phyloP scores from a whole-genome alignment of 1,284 basidiomycete genomes.

The Apiotrichum gamsii region DNA sequence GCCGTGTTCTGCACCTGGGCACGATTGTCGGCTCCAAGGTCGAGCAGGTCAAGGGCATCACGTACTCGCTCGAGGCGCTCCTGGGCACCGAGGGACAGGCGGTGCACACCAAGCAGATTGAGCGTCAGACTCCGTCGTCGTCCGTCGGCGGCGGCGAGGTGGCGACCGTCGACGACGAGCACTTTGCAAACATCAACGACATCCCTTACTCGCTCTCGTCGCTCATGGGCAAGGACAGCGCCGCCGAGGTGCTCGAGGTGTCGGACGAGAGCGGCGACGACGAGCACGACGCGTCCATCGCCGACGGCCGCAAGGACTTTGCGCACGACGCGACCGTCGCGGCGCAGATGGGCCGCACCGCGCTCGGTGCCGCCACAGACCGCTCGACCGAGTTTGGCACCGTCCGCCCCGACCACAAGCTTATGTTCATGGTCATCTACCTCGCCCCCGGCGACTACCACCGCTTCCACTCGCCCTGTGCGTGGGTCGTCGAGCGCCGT shows the following conservation, averaged over 20 bases:
- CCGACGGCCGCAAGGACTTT: slow-evolving; percentile 46
- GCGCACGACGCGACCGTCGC: slow-evolving; percentile 58
- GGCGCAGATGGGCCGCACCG: slow-evolving; percentile 40
- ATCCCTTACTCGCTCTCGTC: slow-evolving; percentile 89
- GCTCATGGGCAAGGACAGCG: slow-evolving; percentile 55
- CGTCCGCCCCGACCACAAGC: slow-evolving; percentile 58
- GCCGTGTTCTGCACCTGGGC: slow-evolving; percentile 86
- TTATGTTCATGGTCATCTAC: slow-evolving; percentile 94
- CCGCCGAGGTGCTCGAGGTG: slow-evolving; percentile 20
- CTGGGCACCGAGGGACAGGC: slow-evolving; percentile 57
- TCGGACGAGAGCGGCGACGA: slow-evolving; percentile 11
- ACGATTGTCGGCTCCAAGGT: slow-evolving; percentile 72
- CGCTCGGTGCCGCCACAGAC: slow-evolving; percentile 52
- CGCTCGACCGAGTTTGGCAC: slow-evolving; percentile 48
- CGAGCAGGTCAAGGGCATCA: slow-evolving; percentile 96
- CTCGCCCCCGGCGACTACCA: slow-evolving; percentile 98
- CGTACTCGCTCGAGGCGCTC: slow-evolving; percentile 88
- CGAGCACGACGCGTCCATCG: slow-evolving; percentile 39
- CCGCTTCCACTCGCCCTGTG: slow-evolving; percentile 89
- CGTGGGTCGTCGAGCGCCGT: slow-evolving; percentile 94
- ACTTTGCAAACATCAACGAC: slow-evolving; percentile 94
- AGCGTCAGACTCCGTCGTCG: slow-evolving; percentile 24
- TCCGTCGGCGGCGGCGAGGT: slow-evolving; percentile 43
- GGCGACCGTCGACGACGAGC: slow-evolving; percentile 54
- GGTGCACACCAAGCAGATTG: slow-evolving; percentile 21